A percentile compares a stretch with the other conserved stretches of the same genome.
phyloP scores from a whole-genome alignment of 73 alveolate species.

The Uronychia binucleata region DNA sequence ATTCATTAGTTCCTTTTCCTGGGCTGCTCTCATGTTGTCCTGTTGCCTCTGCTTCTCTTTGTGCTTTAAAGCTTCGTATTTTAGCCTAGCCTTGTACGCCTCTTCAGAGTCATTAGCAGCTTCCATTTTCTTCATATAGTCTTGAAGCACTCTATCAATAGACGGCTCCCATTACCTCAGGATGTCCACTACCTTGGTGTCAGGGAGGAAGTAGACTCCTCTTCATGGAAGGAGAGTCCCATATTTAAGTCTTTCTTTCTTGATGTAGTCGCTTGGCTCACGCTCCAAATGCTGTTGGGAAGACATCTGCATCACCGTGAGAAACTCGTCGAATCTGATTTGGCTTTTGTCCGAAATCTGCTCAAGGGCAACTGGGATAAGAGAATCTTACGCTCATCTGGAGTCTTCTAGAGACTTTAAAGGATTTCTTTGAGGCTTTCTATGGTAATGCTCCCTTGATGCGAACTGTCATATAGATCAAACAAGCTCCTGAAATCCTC shows the following conservation, averaged over 20 bases:
- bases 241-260: background rate
- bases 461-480: background rate
- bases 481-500: background rate
- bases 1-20: slow-evolving; percentile 29
- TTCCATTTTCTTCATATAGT: slow-evolving; percentile 36
- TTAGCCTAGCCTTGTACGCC: slow-evolving; percentile 41
- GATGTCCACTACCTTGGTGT: slow-evolving; percentile 39
- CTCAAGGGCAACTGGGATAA: background rate
- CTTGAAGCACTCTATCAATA: slow-evolving; percentile 24
- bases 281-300: background rate
- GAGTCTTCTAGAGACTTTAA: background rate
- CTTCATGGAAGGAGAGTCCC: slow-evolving; percentile 5
- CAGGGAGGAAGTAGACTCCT: slow-evolving; percentile 18
- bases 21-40: slow-evolving; percentile 19
- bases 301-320: background rate
- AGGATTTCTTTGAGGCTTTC: background rate
- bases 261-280: background rate
- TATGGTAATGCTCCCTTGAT: background rate
- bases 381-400: background rate
- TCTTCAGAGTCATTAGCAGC: slow-evolving; percentile 40
- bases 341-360: background rate
- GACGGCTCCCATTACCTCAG: slow-evolving; percentile 6
- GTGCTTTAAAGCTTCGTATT: slow-evolving; percentile 29
- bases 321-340: background rate
- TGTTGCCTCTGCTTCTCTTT: slow-evolving; percentile 36